A percentile compares a stretch with the other conserved stretches of the same genome.
phyloP scores from a whole-genome alignment of 2,329 filamentous ascomycete species.

The Pseudophaeomoniella oleicola region DNA sequence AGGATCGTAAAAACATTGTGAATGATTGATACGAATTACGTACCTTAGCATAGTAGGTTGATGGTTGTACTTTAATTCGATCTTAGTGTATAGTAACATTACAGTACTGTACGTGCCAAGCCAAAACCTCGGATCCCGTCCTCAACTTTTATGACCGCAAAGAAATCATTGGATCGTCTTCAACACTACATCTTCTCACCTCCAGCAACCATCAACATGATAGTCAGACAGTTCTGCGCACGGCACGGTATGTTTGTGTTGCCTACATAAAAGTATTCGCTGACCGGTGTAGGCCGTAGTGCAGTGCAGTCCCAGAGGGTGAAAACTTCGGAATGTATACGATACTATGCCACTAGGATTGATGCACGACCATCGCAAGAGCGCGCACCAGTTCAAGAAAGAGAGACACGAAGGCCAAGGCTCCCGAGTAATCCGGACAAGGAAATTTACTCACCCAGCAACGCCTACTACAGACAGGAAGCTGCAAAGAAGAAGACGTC shows the following conservation, averaged over 20 bases:
- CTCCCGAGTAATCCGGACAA: neutral
- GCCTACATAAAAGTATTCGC: conserved; percentile 10
- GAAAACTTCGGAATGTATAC: conserved; percentile 15
- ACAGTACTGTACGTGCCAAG: no score
- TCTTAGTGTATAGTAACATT: no score
- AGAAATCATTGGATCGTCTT: no score
- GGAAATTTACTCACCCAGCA: conserved; percentile 5
- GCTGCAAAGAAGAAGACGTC: neutral
- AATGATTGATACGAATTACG: no score
- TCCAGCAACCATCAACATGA: conserved; percentile 10
- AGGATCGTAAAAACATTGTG: no score
- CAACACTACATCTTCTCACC: neutral
- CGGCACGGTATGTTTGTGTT: conserved; percentile 14
- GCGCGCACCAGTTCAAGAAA: neutral
- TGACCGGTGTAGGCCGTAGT: conserved; percentile 32
- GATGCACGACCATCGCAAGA: neutral
- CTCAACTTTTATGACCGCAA: no score
- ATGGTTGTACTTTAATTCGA: no score
- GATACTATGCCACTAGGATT: neutral
- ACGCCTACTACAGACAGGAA: conserved; percentile 35
- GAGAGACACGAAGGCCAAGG: neutral
- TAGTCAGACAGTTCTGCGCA: conserved; percentile 18
- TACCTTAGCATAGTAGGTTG: no score
- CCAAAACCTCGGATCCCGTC: no score
- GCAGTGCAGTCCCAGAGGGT: conserved; percentile 31